These are phyloP conservation scores for Neonectria ditissima DNA, from an alignment of 2,329 filamentous ascomycete genomes.

Conservation along the genomic window DNA sequence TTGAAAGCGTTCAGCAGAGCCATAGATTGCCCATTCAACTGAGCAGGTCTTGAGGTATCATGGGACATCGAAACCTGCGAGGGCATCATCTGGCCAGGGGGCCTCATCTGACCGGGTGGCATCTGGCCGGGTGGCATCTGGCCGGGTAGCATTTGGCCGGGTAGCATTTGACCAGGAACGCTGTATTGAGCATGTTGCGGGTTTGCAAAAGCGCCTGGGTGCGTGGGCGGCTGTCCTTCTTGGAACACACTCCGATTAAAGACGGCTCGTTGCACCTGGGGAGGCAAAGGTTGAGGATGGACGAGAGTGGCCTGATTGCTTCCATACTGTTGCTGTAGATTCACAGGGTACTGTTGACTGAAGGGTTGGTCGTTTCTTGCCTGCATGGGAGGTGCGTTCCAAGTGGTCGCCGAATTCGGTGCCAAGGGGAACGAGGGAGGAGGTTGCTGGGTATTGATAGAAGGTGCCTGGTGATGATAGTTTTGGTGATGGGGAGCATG, in stretches of 20 bases:
- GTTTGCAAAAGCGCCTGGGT: slow-evolving; percentile 31
- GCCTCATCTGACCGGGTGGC: slow-evolving; percentile 17
- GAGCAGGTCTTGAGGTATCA: slow-evolving; percentile 36
- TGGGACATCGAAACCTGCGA: slow-evolving; percentile 15
- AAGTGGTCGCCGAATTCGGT: slow-evolving; percentile 34
- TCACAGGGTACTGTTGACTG: slow-evolving; percentile 31
- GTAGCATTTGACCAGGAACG: slow-evolving; percentile 31
- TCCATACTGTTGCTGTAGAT: slow-evolving; percentile 39
- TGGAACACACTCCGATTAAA: slow-evolving; percentile 55
- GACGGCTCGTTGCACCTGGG: slow-evolving; percentile 66
- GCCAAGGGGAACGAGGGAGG: slow-evolving; percentile 48
- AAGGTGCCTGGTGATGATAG: slow-evolving; percentile 56
- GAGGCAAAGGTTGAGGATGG: slow-evolving; percentile 65
- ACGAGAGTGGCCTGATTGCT: slow-evolving; percentile 43
- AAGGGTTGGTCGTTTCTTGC: slow-evolving; percentile 29
- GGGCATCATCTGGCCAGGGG: background rate
- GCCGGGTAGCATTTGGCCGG: slow-evolving; percentile 24
- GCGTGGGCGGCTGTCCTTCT: slow-evolving; percentile 36
- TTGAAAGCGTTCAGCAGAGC: slow-evolving; percentile 61
- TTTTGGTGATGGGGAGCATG: slow-evolving; percentile 69
- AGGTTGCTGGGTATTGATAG: slow-evolving; percentile 45
- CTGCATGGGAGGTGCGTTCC: slow-evolving; percentile 32
- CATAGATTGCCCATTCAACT: slow-evolving; percentile 57
- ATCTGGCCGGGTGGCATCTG: slow-evolving; percentile 29
- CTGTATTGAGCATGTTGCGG: slow-evolving; percentile 44